phyloP scores from a whole-genome alignment of 768 basidiomycete genomes.

The Mycena vitilis region DNA sequence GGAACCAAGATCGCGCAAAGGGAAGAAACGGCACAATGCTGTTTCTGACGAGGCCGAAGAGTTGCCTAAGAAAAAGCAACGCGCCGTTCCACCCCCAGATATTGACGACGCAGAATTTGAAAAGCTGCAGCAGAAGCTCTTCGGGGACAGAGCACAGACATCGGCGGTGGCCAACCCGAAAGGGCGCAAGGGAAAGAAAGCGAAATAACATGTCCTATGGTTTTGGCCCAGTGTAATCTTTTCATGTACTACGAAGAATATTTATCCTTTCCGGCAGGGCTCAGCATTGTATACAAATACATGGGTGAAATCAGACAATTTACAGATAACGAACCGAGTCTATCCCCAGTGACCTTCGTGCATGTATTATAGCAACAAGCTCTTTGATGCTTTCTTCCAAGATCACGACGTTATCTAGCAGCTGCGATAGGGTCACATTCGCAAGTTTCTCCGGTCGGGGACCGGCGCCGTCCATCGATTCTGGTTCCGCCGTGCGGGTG shows the following conservation, averaged over 20 bases:
- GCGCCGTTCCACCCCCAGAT: conserved; percentile 55
- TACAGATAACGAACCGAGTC: conserved; percentile 84
- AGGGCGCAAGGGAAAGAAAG: conserved; percentile 49
- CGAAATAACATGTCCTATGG: conserved; percentile 40
- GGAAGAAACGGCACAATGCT: conserved; percentile 64
- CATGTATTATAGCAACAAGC: conserved; percentile 85
- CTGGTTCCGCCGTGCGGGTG: conserved; percentile 39
- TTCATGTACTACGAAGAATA: conserved; percentile 19
- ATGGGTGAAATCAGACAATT: conserved; percentile 28
- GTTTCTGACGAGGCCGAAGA: conserved; percentile 50
- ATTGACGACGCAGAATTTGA: conserved; percentile 76
- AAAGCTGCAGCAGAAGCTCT: conserved; percentile 67
- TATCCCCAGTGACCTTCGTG: conserved; percentile 84
- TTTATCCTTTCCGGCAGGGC: conserved; percentile 15
- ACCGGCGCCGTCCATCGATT: conserved; percentile 38
- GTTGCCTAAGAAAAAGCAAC: conserved; percentile 64
- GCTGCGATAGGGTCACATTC: conserved; percentile 79
- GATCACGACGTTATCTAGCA: conserved; percentile 95
- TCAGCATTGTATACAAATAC: conserved; percentile 33
- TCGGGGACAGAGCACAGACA: conserved; percentile 56
- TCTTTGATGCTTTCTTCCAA: conserved; percentile 97
- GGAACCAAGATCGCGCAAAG: conserved; percentile 57
- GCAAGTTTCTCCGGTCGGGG: conserved; percentile 44
- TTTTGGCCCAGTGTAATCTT: conserved; percentile 3
- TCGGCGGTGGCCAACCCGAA: conserved; percentile 42